Evolutionary conservation across 306 rosid genomes (phyloP), one percentile per base, ranked within the genome.

Genomic region (Lithocarpus polystachyus): DNA sequence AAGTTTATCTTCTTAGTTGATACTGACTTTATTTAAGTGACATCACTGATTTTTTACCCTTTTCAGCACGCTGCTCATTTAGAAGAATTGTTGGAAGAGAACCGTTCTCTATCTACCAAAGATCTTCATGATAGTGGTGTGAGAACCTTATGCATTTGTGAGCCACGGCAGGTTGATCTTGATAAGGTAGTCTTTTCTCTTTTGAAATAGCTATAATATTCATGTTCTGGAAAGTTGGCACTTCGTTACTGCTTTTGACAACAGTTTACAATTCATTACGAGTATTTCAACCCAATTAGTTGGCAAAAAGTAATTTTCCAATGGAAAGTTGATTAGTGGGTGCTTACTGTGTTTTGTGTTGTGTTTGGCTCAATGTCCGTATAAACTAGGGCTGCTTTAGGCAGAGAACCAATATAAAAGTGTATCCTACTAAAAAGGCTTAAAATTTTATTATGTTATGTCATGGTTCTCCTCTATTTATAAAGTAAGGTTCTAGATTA

Each of bases 41-140:
- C 52, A 2, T 73, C 80, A 76, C 56, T 56, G 51, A 55, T 52
- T 28, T 43, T 2, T 45, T 56, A 52, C 56, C 80, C 73, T 72
- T 84, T 79, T 78, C 89, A 95, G 99, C 90, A 79, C 68, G 89
- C 88, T 19, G 45, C 87, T 72, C 97, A 87, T 74, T 89, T 91
- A 81, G 98, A 89, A 86, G 72, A 86, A 79, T 81, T 95, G 73
- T 79, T 95, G 82, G 92, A 85, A 80, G 97, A 90, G 84, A 91
- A 73, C 68, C 83, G 33, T 62, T 76, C 94, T 29, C 69, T 92
- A 67, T 86, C 96, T 13, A 86, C 93, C 31, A 71, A n/a, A 43
- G 86, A 82, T 83, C 87, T 92, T 79, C 99, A 92, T 83, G 90
- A 89, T 79, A 87, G 89, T 71, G 92, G 96, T 28, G 91, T 95